phyloP scores from a whole-genome alignment of 306 rosid species.

The Cicer chorassanicum region DNA sequence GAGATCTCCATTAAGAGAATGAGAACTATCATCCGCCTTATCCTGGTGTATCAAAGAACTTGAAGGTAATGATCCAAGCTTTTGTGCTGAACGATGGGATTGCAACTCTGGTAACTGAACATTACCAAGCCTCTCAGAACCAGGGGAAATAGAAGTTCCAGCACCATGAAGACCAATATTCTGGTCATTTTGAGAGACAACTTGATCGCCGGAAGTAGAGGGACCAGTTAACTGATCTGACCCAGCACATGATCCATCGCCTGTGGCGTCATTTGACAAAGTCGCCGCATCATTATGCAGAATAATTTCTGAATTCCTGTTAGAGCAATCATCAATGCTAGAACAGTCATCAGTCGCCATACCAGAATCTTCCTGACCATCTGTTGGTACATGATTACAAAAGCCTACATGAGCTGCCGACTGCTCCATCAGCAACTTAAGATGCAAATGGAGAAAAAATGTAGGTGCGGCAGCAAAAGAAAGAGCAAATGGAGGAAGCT shows the following conservation, averaged over 20 bases:
- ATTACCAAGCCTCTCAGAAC: conserved; percentile 48
- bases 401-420: conserved; percentile 58
- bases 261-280: conserved; percentile 45
- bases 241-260: conserved; percentile 51
- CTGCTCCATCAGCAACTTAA: conserved; percentile 76
- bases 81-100: conserved; percentile 47
- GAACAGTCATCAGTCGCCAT: conserved; percentile 49
- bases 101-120: conserved; percentile 46
- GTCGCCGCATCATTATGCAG: conserved; percentile 46
- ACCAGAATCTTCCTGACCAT: conserved; percentile 53
- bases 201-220: conserved; percentile 47
- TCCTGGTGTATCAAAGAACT: conserved; percentile 50
- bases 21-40: conserved; percentile 55
- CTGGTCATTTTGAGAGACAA: conserved; percentile 45
- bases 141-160: conserved; percentile 49
- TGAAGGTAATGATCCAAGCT: conserved; percentile 46
- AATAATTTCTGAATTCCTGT: conserved; percentile 46
- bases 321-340: conserved; percentile 47
- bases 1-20: conserved; percentile 56
- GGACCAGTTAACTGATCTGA: conserved; percentile 42
- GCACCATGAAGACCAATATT: conserved; percentile 43
- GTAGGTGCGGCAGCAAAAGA: conserved; percentile 85
- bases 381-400: conserved; percentile 50
- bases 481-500: conserved; percentile 75
- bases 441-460: conserved; percentile 82